Conservation (phyloP, 192 early-diverging fungal genomes). For the Entomortierella lignicola region DNA sequence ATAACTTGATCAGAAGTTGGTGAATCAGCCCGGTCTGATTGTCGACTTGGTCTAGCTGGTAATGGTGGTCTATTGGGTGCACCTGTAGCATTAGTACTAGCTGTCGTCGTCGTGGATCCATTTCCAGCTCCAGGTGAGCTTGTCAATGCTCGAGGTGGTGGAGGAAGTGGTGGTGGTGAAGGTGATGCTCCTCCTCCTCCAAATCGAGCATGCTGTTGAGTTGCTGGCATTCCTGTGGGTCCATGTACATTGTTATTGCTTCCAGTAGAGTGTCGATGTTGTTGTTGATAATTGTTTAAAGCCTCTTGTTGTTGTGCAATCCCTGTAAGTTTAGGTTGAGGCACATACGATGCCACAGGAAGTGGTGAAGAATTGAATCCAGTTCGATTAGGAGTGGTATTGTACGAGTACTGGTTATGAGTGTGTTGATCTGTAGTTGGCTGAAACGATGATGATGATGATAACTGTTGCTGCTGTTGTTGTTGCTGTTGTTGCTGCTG, state of each 20-base stretch:
- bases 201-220: conserved; percentile 44
- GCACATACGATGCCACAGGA: conserved; percentile 32
- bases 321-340: conserved; percentile 21
- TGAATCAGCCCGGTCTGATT: conserved; percentile 3
- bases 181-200: conserved; percentile 38
- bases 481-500: conserved; percentile 18
- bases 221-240: conserved; percentile 14
- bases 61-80: conserved; percentile 21
- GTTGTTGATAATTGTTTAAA: conserved; percentile 24
- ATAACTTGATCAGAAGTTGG: conserved; percentile 9
- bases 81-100: not conserved
- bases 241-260: not conserved
- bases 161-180: conserved; percentile 46
- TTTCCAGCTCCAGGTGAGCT: conserved; percentile 13
- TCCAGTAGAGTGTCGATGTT: conserved; percentile 30
- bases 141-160: conserved; percentile 44
- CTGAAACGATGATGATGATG: conserved; percentile 2
- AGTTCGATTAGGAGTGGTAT: not conserved
- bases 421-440: conserved; percentile 5
- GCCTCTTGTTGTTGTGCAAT: conserved; percentile 30
- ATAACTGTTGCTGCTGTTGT: conserved; percentile 2
- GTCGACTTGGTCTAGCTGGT: conserved; percentile 31
- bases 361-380: conserved; percentile 40
- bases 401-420: conserved; percentile 6
- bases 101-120: not conserved